phyloP scores from a whole-genome alignment of 768 basidiomycete genomes.

The Daedaleopsis sinensis region DNA sequence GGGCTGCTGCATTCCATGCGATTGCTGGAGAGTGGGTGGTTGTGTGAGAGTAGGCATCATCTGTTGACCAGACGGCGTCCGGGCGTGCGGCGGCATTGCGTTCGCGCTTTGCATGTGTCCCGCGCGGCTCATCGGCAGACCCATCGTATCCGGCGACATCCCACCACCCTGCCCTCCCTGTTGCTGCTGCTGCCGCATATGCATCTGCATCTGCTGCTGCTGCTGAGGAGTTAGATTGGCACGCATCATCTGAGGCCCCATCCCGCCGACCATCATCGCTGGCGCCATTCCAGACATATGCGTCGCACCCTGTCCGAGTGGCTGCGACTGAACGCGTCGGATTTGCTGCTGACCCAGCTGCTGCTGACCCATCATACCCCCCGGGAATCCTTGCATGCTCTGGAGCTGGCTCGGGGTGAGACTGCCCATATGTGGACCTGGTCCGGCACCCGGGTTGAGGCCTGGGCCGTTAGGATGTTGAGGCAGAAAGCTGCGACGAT shows the following conservation, averaged over 20 bases:
- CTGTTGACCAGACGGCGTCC: constrained; percentile 48
- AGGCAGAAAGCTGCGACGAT: constrained; percentile 39
- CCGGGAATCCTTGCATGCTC: constrained; percentile 43
- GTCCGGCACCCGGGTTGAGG: constrained; percentile 29
- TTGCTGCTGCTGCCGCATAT: constrained; percentile 41
- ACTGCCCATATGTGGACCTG: constrained; percentile 38
- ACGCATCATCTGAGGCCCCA: constrained; percentile 49
- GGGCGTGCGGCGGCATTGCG: constrained; percentile 46
- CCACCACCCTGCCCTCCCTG: constrained; percentile 35
- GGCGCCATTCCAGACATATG: constrained; percentile 41
- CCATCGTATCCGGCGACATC: constrained; percentile 47
- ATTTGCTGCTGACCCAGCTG: too few species aligned
- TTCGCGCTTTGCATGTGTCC: constrained; percentile 34
- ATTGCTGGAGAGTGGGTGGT: constrained; percentile 29
- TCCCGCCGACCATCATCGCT: constrained; percentile 35
- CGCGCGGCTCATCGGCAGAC: constrained; percentile 41
- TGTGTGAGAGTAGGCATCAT: constrained; percentile 50
- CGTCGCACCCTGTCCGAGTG: constrained; percentile 42
- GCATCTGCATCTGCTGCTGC: constrained; percentile 34
- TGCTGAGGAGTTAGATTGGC: constrained; percentile 38
- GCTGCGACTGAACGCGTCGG: constrained; percentile 64
- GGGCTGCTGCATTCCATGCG: constrained; percentile 35
- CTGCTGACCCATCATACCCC: constrained; percentile 41
- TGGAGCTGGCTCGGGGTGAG: constrained; percentile 42
- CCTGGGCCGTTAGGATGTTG: constrained; percentile 31